These are phyloP conservation scores for Leccinum solheimii DNA, from an alignment of 1,284 basidiomycete genomes.

Conservation along the genomic window DNA sequence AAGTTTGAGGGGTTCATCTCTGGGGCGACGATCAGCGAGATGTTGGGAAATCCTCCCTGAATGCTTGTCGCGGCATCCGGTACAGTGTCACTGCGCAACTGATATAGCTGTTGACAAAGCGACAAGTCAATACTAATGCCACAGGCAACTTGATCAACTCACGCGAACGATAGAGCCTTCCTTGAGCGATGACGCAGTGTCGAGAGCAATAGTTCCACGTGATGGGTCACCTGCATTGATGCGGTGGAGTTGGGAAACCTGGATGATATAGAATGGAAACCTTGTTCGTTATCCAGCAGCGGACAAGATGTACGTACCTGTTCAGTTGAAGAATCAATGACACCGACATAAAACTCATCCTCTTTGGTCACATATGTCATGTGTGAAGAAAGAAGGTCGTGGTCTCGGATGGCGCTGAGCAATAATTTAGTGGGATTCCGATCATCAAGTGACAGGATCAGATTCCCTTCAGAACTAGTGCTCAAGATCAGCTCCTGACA, in stretches of 20 bases:
- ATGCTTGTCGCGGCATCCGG: not conserved
- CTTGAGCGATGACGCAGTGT: constrained; percentile 58
- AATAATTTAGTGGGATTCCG: constrained; percentile 73
- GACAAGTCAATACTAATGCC: not conserved
- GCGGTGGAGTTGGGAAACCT: constrained; percentile 50
- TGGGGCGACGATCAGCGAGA: constrained; percentile 27
- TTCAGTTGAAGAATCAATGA: constrained; percentile 33
- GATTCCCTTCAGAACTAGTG: constrained; percentile 73
- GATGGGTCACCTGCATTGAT: constrained; percentile 82
- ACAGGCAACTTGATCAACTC: constrained; percentile 13
- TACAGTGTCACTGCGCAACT: constrained; percentile 7
- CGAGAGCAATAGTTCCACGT: constrained; percentile 72
- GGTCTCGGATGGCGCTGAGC: constrained; percentile 54
- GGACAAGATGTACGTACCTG: constrained; percentile 8
- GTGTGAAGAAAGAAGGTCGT: constrained; percentile 35
- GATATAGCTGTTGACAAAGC: constrained; percentile 19
- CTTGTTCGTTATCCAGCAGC: not conserved
- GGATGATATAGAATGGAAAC: not conserved
- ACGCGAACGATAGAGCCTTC: constrained; percentile 66
- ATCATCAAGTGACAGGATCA: constrained; percentile 64
- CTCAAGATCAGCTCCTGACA: not conserved
- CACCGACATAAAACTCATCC: constrained; percentile 67
- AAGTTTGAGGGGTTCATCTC: constrained; percentile 9
- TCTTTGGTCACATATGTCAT: constrained; percentile 47
- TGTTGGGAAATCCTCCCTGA: not conserved